Conservation (phyloP, 108 stramenopile species). For the Skeletonema tropicum region DNA sequence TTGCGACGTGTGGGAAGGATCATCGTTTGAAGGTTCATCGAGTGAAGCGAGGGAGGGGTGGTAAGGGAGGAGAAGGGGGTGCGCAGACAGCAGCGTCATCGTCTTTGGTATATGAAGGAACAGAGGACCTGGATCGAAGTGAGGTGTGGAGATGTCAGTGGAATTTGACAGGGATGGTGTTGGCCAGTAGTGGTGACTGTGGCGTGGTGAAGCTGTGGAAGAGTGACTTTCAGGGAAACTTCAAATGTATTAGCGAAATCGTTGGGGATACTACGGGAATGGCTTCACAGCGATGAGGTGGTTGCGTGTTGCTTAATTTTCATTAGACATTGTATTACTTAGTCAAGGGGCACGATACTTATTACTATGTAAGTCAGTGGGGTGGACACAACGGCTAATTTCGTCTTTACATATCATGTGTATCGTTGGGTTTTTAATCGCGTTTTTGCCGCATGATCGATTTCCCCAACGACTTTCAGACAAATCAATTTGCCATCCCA, state of each 20-base stretch:
- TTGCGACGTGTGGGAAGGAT: conserved; percentile 75
- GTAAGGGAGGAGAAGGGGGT: conserved; percentile 14
- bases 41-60: conserved; percentile 37
- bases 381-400: neutral
- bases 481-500: neutral
- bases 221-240: conserved; percentile 66
- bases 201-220: conserved; percentile 85
- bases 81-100: conserved; percentile 3
- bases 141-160: conserved; percentile 84
- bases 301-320: too few species aligned
- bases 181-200: conserved; percentile 83
- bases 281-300: too few species aligned
- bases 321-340: too few species aligned
- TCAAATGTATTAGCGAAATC: conserved; percentile 77
- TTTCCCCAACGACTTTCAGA: neutral
- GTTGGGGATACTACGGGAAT: conserved; percentile 25
- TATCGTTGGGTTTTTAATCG: neutral
- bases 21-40: conserved; percentile 45
- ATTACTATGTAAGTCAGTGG: too few species aligned
- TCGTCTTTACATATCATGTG: too few species aligned
- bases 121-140: conserved; percentile 54
- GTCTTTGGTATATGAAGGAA: conserved; percentile 63
- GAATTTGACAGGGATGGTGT: conserved; percentile 93
- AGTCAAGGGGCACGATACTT: too few species aligned
- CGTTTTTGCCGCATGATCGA: neutral